These are phyloP conservation scores for Phoma sp. DNA, from an alignment of 2,329 filamentous ascomycete genomes.

Conservation along the genomic window DNA sequence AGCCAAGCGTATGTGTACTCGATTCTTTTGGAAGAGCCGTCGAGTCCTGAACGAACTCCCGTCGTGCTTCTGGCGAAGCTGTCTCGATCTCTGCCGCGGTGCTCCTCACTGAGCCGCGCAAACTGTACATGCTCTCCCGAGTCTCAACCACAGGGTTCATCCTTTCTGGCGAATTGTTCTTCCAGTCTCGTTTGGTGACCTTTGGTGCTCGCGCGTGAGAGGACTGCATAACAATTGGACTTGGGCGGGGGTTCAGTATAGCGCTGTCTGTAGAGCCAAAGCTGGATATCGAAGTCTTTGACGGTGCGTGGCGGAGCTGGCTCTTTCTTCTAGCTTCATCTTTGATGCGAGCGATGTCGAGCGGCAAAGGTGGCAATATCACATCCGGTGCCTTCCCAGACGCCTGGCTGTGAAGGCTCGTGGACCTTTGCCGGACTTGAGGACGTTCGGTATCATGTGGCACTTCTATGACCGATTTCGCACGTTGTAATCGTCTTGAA, in stretches of 20 bases:
- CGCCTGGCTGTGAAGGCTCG: conserved; percentile 33
- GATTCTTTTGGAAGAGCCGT: conserved; percentile 18
- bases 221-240: conserved; percentile 41
- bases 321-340: conserved; percentile 30
- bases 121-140: conserved; percentile 14
- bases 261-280: conserved; percentile 52
- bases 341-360: conserved; percentile 39
- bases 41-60: conserved; percentile 2
- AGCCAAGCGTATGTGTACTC: conserved; percentile 27
- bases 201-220: conserved; percentile 42
- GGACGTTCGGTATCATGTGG: conserved; percentile 27
- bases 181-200: conserved; percentile 47
- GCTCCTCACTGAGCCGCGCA: conserved; percentile 28
- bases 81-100: conserved; percentile 20
- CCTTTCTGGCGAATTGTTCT: conserved; percentile 40
- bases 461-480: conserved; percentile 34
- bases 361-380: conserved; percentile 54
- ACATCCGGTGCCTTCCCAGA: conserved; percentile 51
- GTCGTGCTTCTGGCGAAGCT: conserved; percentile 8
- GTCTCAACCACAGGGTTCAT: conserved; percentile 40
- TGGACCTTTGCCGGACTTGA: conserved; percentile 33
- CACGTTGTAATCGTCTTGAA: conserved; percentile 30
- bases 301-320: conserved; percentile 41
- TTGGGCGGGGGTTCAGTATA: conserved; percentile 48
- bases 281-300: conserved; percentile 50